phyloP scores from a whole-genome alignment of 176 grass and related monocot genomes.

The Eleusine coracana region DNA sequence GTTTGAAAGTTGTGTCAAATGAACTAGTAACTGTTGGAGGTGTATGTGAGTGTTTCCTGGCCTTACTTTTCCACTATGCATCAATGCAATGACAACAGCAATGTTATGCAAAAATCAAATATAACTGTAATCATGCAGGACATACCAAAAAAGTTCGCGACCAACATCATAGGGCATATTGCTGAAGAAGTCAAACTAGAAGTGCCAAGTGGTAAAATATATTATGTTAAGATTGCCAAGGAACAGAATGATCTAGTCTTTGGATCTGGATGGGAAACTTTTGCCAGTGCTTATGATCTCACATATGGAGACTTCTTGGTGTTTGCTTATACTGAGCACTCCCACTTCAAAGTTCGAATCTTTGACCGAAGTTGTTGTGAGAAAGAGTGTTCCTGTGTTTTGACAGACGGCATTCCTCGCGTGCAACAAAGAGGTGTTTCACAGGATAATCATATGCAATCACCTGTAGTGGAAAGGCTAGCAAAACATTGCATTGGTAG shows the following conservation, averaged over 20 bases:
- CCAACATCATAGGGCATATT: constrained; percentile 35
- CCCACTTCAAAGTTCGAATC: constrained; percentile 50
- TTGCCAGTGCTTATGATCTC: constrained; percentile 34
- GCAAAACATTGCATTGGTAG: neutral
- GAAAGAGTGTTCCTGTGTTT: constrained; percentile 38
- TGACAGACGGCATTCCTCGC: neutral
- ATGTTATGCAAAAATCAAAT: neutral
- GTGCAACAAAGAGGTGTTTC: neutral
- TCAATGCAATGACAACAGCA: neutral
- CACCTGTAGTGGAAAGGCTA: neutral
- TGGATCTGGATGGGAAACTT: constrained; percentile 48
- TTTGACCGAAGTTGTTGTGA: constrained; percentile 43
- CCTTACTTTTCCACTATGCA: neutral
- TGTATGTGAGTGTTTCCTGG: neutral
- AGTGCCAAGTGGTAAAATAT: constrained; percentile 31
- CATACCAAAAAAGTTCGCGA: constrained; percentile 51
- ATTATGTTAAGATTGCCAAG: constrained; percentile 32
- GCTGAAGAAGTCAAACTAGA: constrained; percentile 43
- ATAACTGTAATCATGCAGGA: constrained; percentile 24
- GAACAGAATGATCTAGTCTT: constrained; percentile 26
- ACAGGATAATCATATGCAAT: neutral
- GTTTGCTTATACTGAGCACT: constrained; percentile 15
- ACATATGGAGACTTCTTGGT: constrained; percentile 36
- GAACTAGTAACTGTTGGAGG: neutral
- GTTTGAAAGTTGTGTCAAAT: neutral